These are phyloP conservation scores for Psilocybe subaeruginosa DNA, from an alignment of 768 basidiomycete species.

Conservation along the genomic window DNA sequence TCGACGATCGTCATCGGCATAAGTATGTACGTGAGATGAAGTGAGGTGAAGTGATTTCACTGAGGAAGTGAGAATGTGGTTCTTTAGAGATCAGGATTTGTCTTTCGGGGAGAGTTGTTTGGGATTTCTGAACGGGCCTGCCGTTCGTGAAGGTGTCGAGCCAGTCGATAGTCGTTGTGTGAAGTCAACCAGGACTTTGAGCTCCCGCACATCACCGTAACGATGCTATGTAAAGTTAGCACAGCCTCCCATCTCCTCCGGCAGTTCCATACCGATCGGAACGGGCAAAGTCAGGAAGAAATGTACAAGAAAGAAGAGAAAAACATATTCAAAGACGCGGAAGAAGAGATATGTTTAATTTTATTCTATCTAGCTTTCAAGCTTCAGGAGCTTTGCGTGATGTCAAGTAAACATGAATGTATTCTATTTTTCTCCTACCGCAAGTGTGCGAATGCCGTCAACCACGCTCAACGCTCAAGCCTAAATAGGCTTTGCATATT, in stretches of 20 bases:
- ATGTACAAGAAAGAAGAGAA: neutral
- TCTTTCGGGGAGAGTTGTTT: neutral
- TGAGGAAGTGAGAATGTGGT: too few relatives aligned
- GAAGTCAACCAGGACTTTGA: constrained; percentile 4
- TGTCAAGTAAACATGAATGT: too few relatives aligned
- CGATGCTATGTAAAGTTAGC: neutral
- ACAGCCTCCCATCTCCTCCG: constrained; percentile 4
- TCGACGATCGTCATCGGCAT: constrained; percentile 14
- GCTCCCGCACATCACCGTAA: neutral
- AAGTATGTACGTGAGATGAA: neutral
- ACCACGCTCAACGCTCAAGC: too few relatives aligned
- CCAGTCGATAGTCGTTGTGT: constrained; percentile 10
- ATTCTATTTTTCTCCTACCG: too few relatives aligned
- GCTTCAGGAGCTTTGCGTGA: too few relatives aligned
- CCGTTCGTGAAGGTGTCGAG: constrained; percentile 11
- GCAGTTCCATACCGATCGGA: neutral
- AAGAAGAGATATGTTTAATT: too few relatives aligned
- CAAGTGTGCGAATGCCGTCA: too few relatives aligned
- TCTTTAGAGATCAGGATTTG: too few relatives aligned
- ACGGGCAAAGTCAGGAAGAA: too few relatives aligned
- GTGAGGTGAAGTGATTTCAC: neutral
- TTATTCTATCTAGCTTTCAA: too few relatives aligned
- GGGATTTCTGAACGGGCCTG: constrained; percentile 10
- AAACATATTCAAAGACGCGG: too few relatives aligned
- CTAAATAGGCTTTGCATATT: too few relatives aligned